Conservation (phyloP, 768 basidiomycete species). For the Panaeolus cyanescens region DNA sequence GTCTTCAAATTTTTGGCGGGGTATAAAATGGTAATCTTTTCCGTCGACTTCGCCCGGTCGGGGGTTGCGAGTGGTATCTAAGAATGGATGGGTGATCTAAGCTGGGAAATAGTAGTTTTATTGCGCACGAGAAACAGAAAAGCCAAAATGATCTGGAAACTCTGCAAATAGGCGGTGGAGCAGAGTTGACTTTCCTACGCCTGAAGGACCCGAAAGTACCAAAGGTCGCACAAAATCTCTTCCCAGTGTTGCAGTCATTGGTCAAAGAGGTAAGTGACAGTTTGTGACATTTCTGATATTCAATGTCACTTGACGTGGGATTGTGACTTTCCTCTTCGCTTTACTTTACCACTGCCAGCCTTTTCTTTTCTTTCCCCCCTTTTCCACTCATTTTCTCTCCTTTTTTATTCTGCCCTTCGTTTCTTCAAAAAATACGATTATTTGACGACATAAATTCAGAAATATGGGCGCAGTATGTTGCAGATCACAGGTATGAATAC, state of each 20-base stretch:
- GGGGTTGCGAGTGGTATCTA: constrained; percentile 85
- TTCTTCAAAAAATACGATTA: not conserved
- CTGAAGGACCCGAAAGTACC: constrained; percentile 88
- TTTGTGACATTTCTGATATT: constrained; percentile 6
- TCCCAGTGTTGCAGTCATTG: constrained; percentile 4
- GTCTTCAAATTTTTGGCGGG: constrained; percentile 65
- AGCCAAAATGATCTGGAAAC: constrained; percentile 84
- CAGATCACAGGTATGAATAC: constrained; percentile 65
- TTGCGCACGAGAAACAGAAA: constrained; percentile 86
- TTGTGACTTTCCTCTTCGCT: not conserved
- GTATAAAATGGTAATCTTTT: constrained; percentile 85
- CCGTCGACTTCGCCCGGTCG: constrained; percentile 83
- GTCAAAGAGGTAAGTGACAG: not conserved
- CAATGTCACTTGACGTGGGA: constrained; percentile 8
- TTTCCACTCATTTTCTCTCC: constrained; percentile 5
- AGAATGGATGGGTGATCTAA: constrained; percentile 28
- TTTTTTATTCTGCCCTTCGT: constrained; percentile 8
- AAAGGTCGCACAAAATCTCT: constrained; percentile 64
- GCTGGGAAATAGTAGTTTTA: constrained; percentile 11
- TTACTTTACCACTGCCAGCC: constrained; percentile 8
- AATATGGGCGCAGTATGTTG: constrained; percentile 86
- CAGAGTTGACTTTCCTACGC: constrained; percentile 93
- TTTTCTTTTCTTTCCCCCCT: constrained; percentile 3
- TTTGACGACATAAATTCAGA: constrained; percentile 11
- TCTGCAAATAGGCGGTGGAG: constrained; percentile 79